Evolutionary conservation across 129 eudicot species (phyloP).

Genomic region (Flaveria trinervia): DNA sequence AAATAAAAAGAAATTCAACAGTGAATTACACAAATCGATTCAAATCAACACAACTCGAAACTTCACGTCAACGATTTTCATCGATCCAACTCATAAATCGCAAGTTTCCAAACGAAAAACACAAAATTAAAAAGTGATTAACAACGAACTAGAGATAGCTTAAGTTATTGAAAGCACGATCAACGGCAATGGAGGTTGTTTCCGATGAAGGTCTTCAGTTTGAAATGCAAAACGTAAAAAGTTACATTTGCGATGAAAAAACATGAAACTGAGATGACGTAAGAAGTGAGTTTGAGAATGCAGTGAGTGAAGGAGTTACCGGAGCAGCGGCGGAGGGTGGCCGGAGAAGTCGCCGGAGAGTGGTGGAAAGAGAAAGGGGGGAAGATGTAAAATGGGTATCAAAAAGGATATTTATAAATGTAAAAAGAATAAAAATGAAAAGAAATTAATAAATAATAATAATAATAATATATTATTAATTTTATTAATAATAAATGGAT

Average conservation of each 20-base stretch:
- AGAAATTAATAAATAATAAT: not conserved
- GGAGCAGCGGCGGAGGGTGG: conserved; percentile 22
- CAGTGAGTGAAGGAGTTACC: conserved; percentile 30
- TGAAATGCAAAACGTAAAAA: not conserved
- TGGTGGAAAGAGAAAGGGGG: conserved; percentile 11
- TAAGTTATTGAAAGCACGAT: not conserved
- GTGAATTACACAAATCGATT: not conserved
- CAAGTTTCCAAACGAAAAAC: too few relatives aligned
- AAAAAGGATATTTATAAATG: conserved; percentile 22
- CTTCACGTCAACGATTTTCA: not conserved
- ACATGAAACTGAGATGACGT: not conserved
- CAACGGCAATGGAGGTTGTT: conserved; percentile 14
- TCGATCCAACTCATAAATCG: not conserved
- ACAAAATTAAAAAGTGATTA: too few relatives aligned
- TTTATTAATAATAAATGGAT: not conserved
- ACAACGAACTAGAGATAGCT: too few relatives aligned
- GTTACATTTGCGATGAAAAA: not conserved
- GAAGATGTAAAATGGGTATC: conserved; percentile 29
- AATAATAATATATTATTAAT: too few relatives aligned
- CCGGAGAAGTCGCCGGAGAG: conserved; percentile 23
- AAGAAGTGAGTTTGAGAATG: not conserved
- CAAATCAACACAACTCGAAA: not conserved
- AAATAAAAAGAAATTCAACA: not conserved
- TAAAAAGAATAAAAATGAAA: too few relatives aligned
- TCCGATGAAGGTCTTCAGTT: not conserved